phyloP scores from a whole-genome alignment of 306 rosid genomes.

The Delonix regia region DNA sequence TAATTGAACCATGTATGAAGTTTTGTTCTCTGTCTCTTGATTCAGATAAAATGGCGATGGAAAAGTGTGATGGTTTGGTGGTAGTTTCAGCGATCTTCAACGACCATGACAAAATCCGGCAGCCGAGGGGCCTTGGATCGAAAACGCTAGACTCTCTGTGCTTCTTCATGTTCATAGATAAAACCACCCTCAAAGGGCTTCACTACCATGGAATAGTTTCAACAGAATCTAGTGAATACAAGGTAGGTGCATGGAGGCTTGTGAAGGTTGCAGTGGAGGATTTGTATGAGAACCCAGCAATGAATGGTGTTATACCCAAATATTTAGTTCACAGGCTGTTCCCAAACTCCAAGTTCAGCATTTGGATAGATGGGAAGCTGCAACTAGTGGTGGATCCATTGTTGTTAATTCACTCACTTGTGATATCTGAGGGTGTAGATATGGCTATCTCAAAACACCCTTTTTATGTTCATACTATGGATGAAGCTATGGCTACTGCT shows the following conservation, averaged over 20 bases:
- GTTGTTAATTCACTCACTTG: constrained; percentile 75
- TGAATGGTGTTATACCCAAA: constrained; percentile 93
- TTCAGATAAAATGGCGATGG: constrained; percentile 73
- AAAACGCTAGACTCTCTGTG: constrained; percentile 64
- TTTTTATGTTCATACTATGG: constrained; percentile 76
- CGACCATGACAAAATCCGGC: constrained; percentile 92
- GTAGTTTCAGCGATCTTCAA: constrained; percentile 94
- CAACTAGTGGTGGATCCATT: constrained; percentile 85
- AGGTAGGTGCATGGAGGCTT: constrained; percentile 77
- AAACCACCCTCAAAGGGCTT: constrained; percentile 62
- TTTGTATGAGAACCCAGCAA: constrained; percentile 75
- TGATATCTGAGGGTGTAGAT: constrained; percentile 66
- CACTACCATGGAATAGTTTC: constrained; percentile 57
- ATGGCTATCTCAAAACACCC: constrained; percentile 94
- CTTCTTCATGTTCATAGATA: constrained; percentile 81
- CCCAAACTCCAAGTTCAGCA: constrained; percentile 81
- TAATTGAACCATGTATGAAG: background rate
- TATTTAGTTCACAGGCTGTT: constrained; percentile 83
- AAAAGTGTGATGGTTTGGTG: constrained; percentile 68
- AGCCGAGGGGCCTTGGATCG: constrained; percentile 77
- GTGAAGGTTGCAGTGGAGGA: constrained; percentile 59
- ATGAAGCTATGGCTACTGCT: constrained; percentile 95
- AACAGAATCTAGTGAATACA: constrained; percentile 39
- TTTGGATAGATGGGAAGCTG: constrained; percentile 91
- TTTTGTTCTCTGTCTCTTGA: background rate